These are phyloP conservation scores for Blastocystis sp. DNA, from an alignment of 352 stramenopile species.

Conservation along the genomic window DNA sequence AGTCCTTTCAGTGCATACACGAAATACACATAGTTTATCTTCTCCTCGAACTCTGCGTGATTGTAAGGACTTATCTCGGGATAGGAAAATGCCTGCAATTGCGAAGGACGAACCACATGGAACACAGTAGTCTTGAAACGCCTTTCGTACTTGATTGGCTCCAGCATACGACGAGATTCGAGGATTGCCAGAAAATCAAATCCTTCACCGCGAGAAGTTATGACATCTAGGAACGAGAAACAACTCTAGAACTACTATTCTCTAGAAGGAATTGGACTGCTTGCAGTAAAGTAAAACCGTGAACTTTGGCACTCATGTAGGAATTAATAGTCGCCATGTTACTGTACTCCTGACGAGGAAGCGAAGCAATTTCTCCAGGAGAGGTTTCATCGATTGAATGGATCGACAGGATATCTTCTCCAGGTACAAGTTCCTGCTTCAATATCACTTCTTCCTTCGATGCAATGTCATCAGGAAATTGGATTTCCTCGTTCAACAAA, in stretches of 20 bases:
- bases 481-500: no score
- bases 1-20: conserved; percentile 3
- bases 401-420: no score
- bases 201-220: conserved; percentile 29
- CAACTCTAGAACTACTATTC: neutral
- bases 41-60: conserved; percentile 24
- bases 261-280: conserved; percentile 8
- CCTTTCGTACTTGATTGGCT: conserved; percentile 32
- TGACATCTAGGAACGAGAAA: conserved; percentile 6
- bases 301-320: neutral
- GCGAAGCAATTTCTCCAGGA: no score
- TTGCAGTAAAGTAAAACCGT: conserved; percentile 21
- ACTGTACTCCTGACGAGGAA: no score
- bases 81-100: conserved; percentile 2
- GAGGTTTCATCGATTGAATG: no score
- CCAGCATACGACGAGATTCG: neutral
- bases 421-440: no score
- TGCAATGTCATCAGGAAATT: no score
- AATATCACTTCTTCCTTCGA: no score
- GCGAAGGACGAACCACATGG: neutral
- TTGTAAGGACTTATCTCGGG: conserved; percentile 33
- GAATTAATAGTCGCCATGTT: no score
- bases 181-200: conserved; percentile 8
- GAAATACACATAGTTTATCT: conserved; percentile 39
- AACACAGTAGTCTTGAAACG: conserved; percentile 5